Conservation (phyloP, 2,329 filamentous ascomycete species). For the Diaporthe sp. region DNA sequence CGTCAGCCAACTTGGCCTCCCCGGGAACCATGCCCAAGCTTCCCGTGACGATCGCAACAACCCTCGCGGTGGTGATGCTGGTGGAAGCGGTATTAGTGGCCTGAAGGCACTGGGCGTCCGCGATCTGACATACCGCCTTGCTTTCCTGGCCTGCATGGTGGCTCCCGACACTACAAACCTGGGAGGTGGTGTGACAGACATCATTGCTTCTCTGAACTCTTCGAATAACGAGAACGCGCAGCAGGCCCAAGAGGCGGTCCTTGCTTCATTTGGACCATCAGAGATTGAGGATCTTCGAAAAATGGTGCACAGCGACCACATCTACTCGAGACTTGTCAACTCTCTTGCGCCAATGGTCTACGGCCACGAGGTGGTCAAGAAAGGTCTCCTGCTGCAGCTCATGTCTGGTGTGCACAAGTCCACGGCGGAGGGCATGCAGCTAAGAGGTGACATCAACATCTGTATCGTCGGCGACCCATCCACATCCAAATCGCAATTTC, state of each 20-base stretch:
- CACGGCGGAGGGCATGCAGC: conserved; percentile 92
- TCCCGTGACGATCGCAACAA: conserved; percentile 83
- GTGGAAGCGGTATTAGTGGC: conserved; percentile 86
- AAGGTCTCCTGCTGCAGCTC: conserved; percentile 91
- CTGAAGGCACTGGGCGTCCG: conserved; percentile 93
- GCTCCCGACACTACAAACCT: conserved; percentile 86
- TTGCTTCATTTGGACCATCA: conserved; percentile 83
- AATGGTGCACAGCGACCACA: conserved; percentile 96
- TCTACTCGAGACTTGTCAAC: conserved; percentile 91
- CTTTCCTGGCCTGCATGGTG: conserved; percentile 98
- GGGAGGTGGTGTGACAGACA: conserved; percentile 84
- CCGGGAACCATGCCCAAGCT: conserved; percentile 84
- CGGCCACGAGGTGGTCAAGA: conserved; percentile 97
- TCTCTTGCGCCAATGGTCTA: conserved; percentile 98
- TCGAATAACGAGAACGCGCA: conserved; percentile 78
- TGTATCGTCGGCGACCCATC: conserved; percentile 98
- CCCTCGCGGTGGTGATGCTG: conserved; percentile 79
- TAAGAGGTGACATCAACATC: conserved; percentile 98
- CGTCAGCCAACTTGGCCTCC: conserved; percentile 92
- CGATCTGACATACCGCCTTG: conserved; percentile 93
- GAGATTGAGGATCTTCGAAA: conserved; percentile 92
- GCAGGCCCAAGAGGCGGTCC: conserved; percentile 86
- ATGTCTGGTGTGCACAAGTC: conserved; percentile 96
- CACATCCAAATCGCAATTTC: conserved; percentile 96
- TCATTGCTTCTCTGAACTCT: conserved; percentile 85